Evolutionary conservation across 495 filamentous ascomycete genomes (phyloP), one percentile per base, ranked within the genome.

Genomic region (Alectoria sarmentosa): DNA sequence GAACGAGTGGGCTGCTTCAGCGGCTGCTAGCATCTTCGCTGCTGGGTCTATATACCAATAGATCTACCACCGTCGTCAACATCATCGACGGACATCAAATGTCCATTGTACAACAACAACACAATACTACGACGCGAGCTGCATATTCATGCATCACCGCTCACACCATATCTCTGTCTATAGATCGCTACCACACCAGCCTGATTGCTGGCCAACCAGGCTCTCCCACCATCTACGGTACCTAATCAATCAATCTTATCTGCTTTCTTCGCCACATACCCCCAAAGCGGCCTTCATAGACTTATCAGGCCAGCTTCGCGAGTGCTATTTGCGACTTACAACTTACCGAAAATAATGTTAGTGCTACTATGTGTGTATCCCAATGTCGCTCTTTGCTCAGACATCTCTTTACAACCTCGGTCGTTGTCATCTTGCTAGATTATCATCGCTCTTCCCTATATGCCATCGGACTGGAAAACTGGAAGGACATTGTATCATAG

Each of bases 1-100:
- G 70, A 84, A 86, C 65, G 94, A 92, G 73, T 96, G 90, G 92
- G 89, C 86, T 37, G 85, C 86, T n/a, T 85, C 90, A 49, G 86
- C 88, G 26, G 81, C 89, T 32, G 86, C 88, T 7, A 90, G 87
- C 76, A 89, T 90, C 60, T 89, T 90, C 74, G 79, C 88, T 58
- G 86, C 84, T 48, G 84, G 85, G 58, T 73, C 78, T 58, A 76
- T 74, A 44, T 82, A 76, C 67, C 74, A 76, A 65, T 84, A 65
- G 32, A 59, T 26, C 41, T 37, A 13, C 39, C 17, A 42, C n/a
- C 13, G 13, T 46, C 23, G 17, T 60, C 30, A 19, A 54, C 15
- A 17, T n/a, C 9, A 34, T 30, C 26, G 28, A 32, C 28, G 30
- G 17, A 10, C 28, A 55, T 55, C 30, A 34, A 55, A 4, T 32